These are phyloP conservation scores for Antitrichia curtipendula DNA, from an alignment of 225 moss, liverwort and hornwort species.

Conservation along the genomic window DNA sequence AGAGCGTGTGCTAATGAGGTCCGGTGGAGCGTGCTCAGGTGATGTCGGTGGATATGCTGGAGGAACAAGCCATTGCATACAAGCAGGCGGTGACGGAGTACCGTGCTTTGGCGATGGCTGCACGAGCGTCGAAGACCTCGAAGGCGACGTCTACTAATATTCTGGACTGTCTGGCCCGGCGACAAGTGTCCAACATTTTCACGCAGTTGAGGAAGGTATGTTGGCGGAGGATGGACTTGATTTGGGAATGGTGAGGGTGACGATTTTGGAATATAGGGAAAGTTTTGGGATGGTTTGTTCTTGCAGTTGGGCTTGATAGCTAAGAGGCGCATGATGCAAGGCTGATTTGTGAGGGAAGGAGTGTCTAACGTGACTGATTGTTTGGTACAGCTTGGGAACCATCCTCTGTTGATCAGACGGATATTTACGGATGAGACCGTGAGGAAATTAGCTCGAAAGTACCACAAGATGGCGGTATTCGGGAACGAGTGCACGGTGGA, in stretches of 20 bases:
- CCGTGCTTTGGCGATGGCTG: constrained; percentile 60
- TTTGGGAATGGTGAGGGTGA: not conserved
- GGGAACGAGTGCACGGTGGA: constrained; percentile 87
- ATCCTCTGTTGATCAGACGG: constrained; percentile 81
- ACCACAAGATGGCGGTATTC: constrained; percentile 68
- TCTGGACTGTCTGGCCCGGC: constrained; percentile 41
- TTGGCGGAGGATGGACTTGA: not conserved
- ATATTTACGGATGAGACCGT: constrained; percentile 68
- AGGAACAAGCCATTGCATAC: constrained; percentile 67
- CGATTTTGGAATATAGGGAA: too few relatives aligned
- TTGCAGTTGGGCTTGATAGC: not conserved
- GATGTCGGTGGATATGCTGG: constrained; percentile 56
- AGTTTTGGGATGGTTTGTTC: not conserved
- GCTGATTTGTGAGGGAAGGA: not conserved
- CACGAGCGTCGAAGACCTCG: constrained; percentile 41
- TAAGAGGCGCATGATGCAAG: not conserved
- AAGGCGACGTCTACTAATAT: constrained; percentile 33
- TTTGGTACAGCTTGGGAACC: constrained; percentile 62
- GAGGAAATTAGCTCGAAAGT: constrained; percentile 47
- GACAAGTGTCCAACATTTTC: constrained; percentile 89
- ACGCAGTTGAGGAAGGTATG: constrained; percentile 84
- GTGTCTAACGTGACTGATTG: not conserved
- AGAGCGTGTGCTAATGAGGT: not conserved
- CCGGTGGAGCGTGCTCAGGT: constrained; percentile 23
- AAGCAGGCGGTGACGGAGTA: constrained; percentile 77